Evolutionary conservation across 2,329 filamentous ascomycete genomes (phyloP).

Genomic region (Aspergillus sp.): DNA sequence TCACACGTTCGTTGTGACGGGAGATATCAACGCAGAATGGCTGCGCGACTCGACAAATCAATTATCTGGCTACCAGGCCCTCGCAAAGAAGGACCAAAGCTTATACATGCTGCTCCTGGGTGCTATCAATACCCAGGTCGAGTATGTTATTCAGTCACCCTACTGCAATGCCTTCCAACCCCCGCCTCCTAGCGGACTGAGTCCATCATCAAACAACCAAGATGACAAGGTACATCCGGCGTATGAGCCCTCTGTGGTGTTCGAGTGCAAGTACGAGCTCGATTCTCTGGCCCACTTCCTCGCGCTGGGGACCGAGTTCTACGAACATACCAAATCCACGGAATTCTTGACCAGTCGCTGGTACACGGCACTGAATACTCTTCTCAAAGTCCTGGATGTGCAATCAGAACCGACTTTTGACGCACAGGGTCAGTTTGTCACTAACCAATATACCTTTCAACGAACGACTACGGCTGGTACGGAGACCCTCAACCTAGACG

Average conservation of each 20-base stretch:
- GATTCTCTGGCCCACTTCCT: slow-evolving; percentile 93
- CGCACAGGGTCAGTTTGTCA: slow-evolving; percentile 58
- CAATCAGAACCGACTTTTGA: slow-evolving; percentile 82
- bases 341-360: slow-evolving; percentile 76
- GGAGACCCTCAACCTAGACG: slow-evolving; percentile 78
- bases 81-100: slow-evolving; percentile 74
- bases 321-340: slow-evolving; percentile 70
- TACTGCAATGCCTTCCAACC: slow-evolving; percentile 99
- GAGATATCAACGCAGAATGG: slow-evolving; percentile 92
- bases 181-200: slow-evolving; percentile 73
- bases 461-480: slow-evolving; percentile 76
- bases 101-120: slow-evolving; percentile 80
- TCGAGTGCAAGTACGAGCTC: slow-evolving; percentile 98
- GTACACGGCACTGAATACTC: slow-evolving; percentile 68
- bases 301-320: slow-evolving; percentile 77
- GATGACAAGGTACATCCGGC: slow-evolving; percentile 78
- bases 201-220: slow-evolving; percentile 70
- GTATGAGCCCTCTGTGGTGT: slow-evolving; percentile 80
- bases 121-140: slow-evolving; percentile 91
- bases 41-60: slow-evolving; percentile 91
- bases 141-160: slow-evolving; percentile 89
- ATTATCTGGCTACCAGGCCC: slow-evolving; percentile 77
- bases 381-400: slow-evolving; percentile 69
- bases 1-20: slow-evolving; percentile 90
- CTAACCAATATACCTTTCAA: slow-evolving; percentile 84